phyloP scores from a whole-genome alignment of 805 yeast species.

The Saturnispora quitensis region DNA sequence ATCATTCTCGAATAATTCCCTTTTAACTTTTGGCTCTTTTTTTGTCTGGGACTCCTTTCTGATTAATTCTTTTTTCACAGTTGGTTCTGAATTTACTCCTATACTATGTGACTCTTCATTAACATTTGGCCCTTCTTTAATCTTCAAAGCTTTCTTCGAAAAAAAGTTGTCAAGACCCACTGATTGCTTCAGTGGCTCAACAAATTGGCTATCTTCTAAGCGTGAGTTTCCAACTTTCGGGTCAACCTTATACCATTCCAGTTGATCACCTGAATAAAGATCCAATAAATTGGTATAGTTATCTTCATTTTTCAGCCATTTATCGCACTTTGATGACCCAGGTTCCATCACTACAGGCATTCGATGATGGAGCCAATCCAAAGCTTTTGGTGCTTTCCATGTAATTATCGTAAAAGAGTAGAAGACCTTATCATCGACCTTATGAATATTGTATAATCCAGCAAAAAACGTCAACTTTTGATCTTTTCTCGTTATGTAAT shows the following conservation, averaged over 20 bases:
- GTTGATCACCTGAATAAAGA: conserved; percentile 9
- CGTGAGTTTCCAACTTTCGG: conserved; percentile 55
- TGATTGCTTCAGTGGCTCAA: conserved; percentile 15
- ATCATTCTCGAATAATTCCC: not conserved
- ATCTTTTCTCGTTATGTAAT: conserved; percentile 50
- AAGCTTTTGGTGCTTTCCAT: conserved; percentile 51
- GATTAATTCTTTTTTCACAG: not conserved
- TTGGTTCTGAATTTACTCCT: not conserved
- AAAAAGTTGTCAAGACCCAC: not conserved
- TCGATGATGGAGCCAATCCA: conserved; percentile 65
- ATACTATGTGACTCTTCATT: not conserved
- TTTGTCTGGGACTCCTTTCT: not conserved
- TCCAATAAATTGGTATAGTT: conserved; percentile 21
- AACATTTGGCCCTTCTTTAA: not conserved
- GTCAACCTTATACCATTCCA: conserved; percentile 49
- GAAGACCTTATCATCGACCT: conserved; percentile 22
- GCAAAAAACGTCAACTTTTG: conserved; percentile 54
- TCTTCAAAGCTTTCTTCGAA: not conserved
- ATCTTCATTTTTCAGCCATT: conserved; percentile 47
- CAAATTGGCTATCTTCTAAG: conserved; percentile 37
- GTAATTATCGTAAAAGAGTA: conserved; percentile 66
- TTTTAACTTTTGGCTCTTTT: not conserved
- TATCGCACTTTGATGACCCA: conserved; percentile 42
- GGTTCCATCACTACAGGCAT: conserved; percentile 58
- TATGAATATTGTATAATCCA: conserved; percentile 35